These are phyloP conservation scores for Ceratobasidium sp. DNA, from an alignment of 1,284 basidiomycete genomes.

Conservation along the genomic window DNA sequence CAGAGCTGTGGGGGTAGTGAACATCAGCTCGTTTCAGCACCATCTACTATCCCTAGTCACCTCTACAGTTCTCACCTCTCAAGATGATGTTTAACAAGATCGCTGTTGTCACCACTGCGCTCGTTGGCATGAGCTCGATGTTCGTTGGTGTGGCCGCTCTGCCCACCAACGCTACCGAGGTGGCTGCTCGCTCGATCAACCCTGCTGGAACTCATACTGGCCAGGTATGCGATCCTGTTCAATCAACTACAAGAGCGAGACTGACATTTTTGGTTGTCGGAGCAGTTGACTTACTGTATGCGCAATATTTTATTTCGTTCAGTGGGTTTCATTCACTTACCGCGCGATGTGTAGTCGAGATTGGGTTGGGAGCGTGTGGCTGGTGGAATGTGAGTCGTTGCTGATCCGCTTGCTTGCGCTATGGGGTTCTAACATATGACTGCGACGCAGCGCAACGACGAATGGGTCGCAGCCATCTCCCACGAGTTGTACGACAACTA, in stretches of 20 bases:
- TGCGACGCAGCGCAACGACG: background rate
- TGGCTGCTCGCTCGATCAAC: constrained; percentile 6
- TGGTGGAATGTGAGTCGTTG: constrained; percentile 26
- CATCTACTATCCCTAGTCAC: too few relatives aligned
- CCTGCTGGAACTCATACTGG: constrained; percentile 37
- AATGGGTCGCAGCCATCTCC: constrained; percentile 36
- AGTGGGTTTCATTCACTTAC: too few relatives aligned
- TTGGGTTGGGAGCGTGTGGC: constrained; percentile 30
- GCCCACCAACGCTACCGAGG: constrained; percentile 14
- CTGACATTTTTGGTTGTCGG: background rate
- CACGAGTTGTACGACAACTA: constrained; percentile 30
- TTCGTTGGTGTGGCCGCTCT: constrained; percentile 11
- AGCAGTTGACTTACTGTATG: constrained; percentile 36
- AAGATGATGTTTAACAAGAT: constrained; percentile 36
- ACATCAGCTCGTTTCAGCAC: background rate
- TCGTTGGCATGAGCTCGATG: constrained; percentile 5
- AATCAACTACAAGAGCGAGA: background rate
- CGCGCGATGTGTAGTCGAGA: constrained; percentile 8
- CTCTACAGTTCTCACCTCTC: background rate
- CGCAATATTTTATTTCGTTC: background rate
- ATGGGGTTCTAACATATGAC: background rate
- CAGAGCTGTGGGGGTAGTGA: background rate
- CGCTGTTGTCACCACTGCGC: background rate
- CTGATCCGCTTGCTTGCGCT: background rate
- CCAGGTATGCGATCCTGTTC: constrained; percentile 15